Percentiles rank a stretch among this genome's conserved stretches.
These are phyloP conservation scores for Cudoniella acicularis DNA, from an alignment of 495 filamentous ascomycete genomes.

Conservation along the genomic window DNA sequence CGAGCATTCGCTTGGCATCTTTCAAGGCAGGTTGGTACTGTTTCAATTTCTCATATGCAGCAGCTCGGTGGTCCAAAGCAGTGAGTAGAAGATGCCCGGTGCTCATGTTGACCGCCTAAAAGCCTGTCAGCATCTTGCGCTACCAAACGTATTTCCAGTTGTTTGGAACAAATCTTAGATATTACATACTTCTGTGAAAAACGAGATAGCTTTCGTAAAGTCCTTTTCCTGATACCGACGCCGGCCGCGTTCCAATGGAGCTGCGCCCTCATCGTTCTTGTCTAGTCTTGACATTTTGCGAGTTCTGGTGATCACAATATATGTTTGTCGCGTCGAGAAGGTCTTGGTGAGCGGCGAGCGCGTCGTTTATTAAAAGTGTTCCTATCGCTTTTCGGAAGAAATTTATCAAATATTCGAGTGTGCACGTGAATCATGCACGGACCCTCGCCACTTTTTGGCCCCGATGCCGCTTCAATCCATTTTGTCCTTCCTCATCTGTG, in stretches of 20 bases:
- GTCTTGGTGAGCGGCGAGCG: too few species aligned
- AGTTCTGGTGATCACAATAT: too few species aligned
- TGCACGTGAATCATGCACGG: too few species aligned
- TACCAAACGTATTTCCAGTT: background rate
- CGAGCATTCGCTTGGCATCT: slow-evolving; percentile 28
- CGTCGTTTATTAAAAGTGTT: too few species aligned
- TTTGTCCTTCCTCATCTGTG: too few species aligned
- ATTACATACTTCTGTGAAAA: slow-evolving; percentile 14
- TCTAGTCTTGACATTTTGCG: too few species aligned
- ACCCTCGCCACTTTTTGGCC: too few species aligned
- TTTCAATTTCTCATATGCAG: slow-evolving; percentile 25
- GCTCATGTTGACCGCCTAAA: slow-evolving; percentile 21
- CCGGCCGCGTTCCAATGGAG: slow-evolving; percentile 5
- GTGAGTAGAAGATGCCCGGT: slow-evolving; percentile 20
- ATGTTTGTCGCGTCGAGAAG: too few species aligned
- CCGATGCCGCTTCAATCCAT: too few species aligned
- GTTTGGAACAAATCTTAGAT: background rate
- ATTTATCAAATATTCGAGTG: too few species aligned
- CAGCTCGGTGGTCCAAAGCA: slow-evolving; percentile 26
- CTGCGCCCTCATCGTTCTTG: background rate
- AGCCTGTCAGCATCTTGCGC: background rate
- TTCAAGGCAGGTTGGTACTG: slow-evolving; percentile 19
- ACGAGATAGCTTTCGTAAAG: slow-evolving; percentile 1
- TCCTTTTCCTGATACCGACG: slow-evolving; percentile 1
- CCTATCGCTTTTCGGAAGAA: too few species aligned